Evolutionary conservation across 768 basidiomycete genomes (phyloP).

Genomic region (Russula olivacea): DNA sequence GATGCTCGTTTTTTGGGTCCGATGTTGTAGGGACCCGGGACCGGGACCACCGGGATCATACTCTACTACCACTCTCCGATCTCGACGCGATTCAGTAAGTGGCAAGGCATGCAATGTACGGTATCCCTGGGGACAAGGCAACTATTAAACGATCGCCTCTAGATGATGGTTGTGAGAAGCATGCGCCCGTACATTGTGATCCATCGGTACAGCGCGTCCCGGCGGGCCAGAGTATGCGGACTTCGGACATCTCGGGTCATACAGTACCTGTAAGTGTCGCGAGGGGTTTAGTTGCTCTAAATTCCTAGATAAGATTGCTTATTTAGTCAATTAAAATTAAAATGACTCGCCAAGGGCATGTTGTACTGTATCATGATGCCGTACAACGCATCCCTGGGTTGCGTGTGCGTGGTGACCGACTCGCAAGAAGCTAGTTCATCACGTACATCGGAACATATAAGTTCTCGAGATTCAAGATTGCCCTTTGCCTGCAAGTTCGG

Average conservation of each 20-base stretch:
- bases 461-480: no score
- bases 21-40: no score
- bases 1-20: neutral
- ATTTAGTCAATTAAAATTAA: no score
- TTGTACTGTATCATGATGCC: no score
- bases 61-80: neutral
- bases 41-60: neutral
- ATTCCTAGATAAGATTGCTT: neutral
- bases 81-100: neutral
- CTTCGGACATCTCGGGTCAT: neutral
- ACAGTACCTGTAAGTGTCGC: neutral
- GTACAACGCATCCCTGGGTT: no score
- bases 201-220: neutral
- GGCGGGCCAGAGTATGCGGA: no score
- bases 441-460: no score
- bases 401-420: no score
- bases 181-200: neutral
- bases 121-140: neutral
- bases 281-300: neutral
- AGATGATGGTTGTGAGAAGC: conserved; percentile 13
- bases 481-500: no score
- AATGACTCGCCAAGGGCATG: no score
- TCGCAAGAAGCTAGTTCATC: no score
- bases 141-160: neutral
- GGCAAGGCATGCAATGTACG: neutral